A percentile compares a stretch with the other conserved stretches of the same genome.
Conservation (phyloP, 306 rosid genomes). For the Cajanus cajan region DNA sequence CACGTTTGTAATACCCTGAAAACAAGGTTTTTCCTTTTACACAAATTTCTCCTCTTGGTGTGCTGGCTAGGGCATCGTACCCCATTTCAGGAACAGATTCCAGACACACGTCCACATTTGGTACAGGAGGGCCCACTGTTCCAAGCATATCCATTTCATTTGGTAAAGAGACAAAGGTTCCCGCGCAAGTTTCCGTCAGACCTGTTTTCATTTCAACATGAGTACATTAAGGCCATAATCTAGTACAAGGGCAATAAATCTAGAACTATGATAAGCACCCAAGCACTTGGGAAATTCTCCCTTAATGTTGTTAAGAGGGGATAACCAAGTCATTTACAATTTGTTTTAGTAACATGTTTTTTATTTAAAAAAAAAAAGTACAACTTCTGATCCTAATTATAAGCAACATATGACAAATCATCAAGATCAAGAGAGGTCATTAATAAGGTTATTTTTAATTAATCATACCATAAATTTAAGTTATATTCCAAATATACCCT, state of each 20-base stretch:
- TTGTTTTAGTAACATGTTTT: too few relatives aligned
- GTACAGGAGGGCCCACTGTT: constrained; percentile 98
- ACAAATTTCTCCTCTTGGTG: constrained; percentile 91
- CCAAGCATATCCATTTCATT: constrained; percentile 81
- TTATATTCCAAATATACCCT: too few relatives aligned
- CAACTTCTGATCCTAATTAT: too few relatives aligned
- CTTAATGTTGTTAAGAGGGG: too few relatives aligned
- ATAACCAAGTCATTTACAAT: too few relatives aligned
- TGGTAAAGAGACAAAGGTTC: constrained; percentile 90
- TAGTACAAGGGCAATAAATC: background rate
- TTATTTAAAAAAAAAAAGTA: too few relatives aligned
- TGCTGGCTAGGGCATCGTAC: constrained; percentile 68
- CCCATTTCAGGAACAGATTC: constrained; percentile 99
- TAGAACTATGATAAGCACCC: background rate
- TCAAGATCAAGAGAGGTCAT: too few relatives aligned
- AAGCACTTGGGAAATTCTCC: too few relatives aligned
- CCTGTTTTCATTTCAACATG: constrained; percentile 52
- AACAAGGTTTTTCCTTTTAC: constrained; percentile 75
- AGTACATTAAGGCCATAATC: constrained; percentile 26
- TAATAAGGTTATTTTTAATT: too few relatives aligned
- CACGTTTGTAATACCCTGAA: constrained; percentile 90
- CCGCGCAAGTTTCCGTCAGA: constrained; percentile 94
- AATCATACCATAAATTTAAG: too few relatives aligned
- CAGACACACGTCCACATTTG: constrained; percentile 84
- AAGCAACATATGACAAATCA: too few relatives aligned